Percentiles rank a stretch among this genome's conserved stretches.
These are phyloP conservation scores for Talaromyces amestolkiae DNA, from an alignment of 2,329 filamentous ascomycete species.

Conservation along the genomic window DNA sequence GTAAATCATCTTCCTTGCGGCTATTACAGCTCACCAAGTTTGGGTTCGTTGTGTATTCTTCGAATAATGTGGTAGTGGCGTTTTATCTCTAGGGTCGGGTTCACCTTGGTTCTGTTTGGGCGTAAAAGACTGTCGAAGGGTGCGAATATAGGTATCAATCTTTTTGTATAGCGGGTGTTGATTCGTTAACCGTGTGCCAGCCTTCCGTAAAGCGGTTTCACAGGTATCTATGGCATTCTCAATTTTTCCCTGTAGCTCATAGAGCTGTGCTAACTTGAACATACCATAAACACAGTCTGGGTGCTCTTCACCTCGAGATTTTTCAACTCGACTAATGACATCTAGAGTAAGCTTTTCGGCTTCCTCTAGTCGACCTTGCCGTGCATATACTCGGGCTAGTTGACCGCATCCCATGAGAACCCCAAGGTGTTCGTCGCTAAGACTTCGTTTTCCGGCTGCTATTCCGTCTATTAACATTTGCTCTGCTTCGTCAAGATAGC, in stretches of 20 bases:
- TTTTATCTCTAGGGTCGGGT: not conserved
- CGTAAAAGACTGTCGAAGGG: not conserved
- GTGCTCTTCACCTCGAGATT: constrained; percentile 22
- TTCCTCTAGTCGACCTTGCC: constrained; percentile 21
- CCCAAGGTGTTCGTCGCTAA: constrained; percentile 28
- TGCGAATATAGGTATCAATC: not conserved
- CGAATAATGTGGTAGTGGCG: not conserved
- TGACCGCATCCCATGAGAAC: constrained; percentile 25
- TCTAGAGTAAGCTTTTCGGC: constrained; percentile 18
- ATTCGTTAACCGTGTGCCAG: constrained; percentile 10
- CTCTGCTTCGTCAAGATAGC: constrained; percentile 22
- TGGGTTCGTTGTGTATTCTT: not conserved
- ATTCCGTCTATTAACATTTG: constrained; percentile 24
- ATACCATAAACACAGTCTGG: constrained; percentile 19
- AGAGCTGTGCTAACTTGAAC: constrained; percentile 21
- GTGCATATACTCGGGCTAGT: constrained; percentile 23
- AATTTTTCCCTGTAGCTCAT: constrained; percentile 14
- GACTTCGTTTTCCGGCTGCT: constrained; percentile 24
- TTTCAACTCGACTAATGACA: constrained; percentile 14
- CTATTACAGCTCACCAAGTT: constrained; percentile 1
- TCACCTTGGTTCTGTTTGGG: not conserved
- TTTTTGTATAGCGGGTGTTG: constrained; percentile 17
- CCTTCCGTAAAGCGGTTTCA: constrained; percentile 9
- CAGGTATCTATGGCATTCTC: constrained; percentile 16
- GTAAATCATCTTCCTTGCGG: not conserved